phyloP scores from a whole-genome alignment of 768 basidiomycete species.

The Kwoniella dendrophila region DNA sequence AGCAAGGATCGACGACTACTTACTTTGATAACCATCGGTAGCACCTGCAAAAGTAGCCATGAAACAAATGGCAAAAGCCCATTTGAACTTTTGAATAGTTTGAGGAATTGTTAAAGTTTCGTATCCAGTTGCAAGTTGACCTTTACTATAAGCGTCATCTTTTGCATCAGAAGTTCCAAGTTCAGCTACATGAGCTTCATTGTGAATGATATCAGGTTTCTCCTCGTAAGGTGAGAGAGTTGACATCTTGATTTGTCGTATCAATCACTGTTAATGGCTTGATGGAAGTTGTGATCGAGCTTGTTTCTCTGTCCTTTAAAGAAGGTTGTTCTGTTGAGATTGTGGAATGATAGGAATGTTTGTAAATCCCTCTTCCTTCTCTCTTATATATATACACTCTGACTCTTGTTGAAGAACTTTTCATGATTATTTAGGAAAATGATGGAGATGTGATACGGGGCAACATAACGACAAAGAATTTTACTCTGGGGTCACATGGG shows the following conservation, averaged over 20 bases:
- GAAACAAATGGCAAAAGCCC: slow-evolving; percentile 25
- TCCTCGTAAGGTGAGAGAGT: slow-evolving; percentile 13
- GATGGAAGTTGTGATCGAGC: too few relatives aligned
- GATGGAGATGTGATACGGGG: not conserved
- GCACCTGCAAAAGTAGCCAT: slow-evolving; percentile 27
- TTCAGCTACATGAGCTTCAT: not conserved
- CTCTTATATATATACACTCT: too few relatives aligned
- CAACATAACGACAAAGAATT: not conserved
- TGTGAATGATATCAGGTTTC: slow-evolving; percentile 17
- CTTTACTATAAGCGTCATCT: slow-evolving; percentile 23
- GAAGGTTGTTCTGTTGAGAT: too few relatives aligned
- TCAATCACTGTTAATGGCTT: not conserved
- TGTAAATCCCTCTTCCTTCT: too few relatives aligned
- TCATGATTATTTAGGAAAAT: not conserved
- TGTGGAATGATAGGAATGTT: too few relatives aligned
- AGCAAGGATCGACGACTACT: not conserved
- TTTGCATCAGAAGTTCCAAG: slow-evolving; percentile 5
- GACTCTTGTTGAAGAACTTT: too few relatives aligned
- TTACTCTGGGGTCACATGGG: not conserved
- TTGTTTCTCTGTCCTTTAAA: too few relatives aligned
- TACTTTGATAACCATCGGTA: slow-evolving; percentile 31
- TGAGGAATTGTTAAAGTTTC: slow-evolving; percentile 18
- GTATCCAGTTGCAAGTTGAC: slow-evolving; percentile 27
- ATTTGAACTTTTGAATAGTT: slow-evolving; percentile 24
- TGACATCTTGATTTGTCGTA: not conserved